These are phyloP conservation scores for Epichloe glyceriae DNA, from an alignment of 2,329 filamentous ascomycete genomes.

Conservation along the genomic window DNA sequence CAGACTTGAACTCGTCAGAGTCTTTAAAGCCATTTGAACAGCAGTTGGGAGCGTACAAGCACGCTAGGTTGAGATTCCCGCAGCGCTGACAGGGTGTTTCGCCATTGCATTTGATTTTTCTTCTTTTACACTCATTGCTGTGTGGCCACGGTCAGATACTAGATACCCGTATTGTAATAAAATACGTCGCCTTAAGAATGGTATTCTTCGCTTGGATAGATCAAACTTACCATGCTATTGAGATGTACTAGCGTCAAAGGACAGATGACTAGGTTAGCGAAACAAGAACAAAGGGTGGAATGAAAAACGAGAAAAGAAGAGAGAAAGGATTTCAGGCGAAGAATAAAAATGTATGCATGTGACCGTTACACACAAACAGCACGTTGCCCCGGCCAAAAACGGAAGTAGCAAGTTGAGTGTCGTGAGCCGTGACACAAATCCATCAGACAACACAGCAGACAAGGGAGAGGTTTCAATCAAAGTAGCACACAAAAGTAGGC, in stretches of 20 bases:
- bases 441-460: not conserved
- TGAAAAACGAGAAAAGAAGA: not conserved
- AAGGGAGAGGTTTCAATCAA: not conserved
- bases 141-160: not conserved
- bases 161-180: not conserved
- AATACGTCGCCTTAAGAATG: not conserved
- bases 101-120: constrained; percentile 65
- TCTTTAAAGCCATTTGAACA: constrained; percentile 76
- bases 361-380: not conserved
- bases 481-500: not conserved
- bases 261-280: not conserved
- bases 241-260: constrained; percentile 35
- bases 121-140: constrained; percentile 62
- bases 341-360: not conserved
- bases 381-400: no score
- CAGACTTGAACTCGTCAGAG: constrained; percentile 76
- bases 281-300: not conserved
- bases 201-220: not conserved
- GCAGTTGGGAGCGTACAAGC: constrained; percentile 54
- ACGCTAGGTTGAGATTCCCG: constrained; percentile 52
- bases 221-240: constrained; percentile 43
- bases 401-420: no score
- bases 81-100: constrained; percentile 55
- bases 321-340: not conserved
- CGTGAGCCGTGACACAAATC: not conserved